These are phyloP conservation scores for Phytophthora macrochlamydospora DNA, from an alignment of 352 stramenopile genomes.

Conservation along the genomic window DNA sequence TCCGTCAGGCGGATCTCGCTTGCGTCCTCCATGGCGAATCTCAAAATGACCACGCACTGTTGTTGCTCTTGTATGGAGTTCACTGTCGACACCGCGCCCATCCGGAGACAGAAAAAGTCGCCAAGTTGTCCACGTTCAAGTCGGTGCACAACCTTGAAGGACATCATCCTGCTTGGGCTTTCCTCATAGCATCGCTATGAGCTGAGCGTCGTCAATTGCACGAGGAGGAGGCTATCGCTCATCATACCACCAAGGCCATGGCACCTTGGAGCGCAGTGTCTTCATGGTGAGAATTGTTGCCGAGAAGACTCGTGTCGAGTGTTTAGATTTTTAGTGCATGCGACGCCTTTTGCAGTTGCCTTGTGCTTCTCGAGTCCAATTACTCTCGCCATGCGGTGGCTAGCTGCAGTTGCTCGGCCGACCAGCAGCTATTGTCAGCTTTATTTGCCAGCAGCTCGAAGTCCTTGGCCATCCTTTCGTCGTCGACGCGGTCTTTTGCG, in stretches of 20 bases:
- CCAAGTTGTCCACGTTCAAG: not conserved
- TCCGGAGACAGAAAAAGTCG: not conserved
- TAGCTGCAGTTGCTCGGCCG: not conserved
- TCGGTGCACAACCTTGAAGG: not conserved
- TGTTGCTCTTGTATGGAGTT: not conserved
- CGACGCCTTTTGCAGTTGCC: not conserved
- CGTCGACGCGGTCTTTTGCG: not conserved
- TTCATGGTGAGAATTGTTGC: too few relatives aligned
- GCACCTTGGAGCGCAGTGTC: too few relatives aligned
- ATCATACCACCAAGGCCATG: too few relatives aligned
- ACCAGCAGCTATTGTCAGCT: not conserved
- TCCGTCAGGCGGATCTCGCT: constrained; percentile 1
- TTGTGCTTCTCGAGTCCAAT: not conserved
- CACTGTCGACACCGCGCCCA: not conserved
- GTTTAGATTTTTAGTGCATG: too few relatives aligned
- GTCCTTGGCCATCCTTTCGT: not conserved
- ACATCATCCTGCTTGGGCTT: too few relatives aligned
- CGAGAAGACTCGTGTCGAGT: too few relatives aligned
- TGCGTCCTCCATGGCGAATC: not conserved
- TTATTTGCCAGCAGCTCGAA: too few relatives aligned
- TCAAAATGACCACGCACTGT: not conserved
- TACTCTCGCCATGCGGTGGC: not conserved
- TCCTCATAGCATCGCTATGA: too few relatives aligned
- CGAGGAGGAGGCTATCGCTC: not conserved
- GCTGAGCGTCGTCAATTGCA: not conserved